Base-by-base conservation (phyloP, 306 rosid genomes). In the Inga oerstediana region DNA sequence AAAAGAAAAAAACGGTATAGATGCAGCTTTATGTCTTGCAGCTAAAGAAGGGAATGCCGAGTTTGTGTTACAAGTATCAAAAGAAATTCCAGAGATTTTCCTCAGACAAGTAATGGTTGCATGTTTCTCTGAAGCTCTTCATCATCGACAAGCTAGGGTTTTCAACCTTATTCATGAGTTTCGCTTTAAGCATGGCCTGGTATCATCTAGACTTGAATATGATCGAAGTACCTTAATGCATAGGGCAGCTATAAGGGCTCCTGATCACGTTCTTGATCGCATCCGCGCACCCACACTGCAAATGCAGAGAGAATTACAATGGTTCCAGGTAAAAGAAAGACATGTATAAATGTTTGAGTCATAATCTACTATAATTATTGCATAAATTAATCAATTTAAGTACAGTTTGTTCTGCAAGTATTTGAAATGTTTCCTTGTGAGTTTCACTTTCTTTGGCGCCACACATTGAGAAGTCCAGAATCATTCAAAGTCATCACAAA, bases 81-180 rank as follows among this genome's bases (percentile, higher is more conserved):
- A 54, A 54, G 10, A 1, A 54, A 17, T 17, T 10, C 24, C 61
- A 19, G 61, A 54, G 7, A 54, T 54, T 54, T 1, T 17, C 0
- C 22, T 19, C n/a, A 6, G 1, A 17, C 0, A 1, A 6, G 7
- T 2, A 1, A 7, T 49, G 20, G 0, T 4, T 16, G 0, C 0
- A 1, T 52, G 9, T 17, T 52, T 52, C 10, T 0, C 7, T 15
- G 20, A 5, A 0, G 61, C 61, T 54, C 10, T 54, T 54, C 0
- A 6, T 0, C 0, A 54, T 19, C 61, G 61, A 19, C 61, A 54
- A 54, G 61, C 24, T 54, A 19, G 10, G 61, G 61, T 54, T 54
- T 54, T 54, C 61, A 54, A 54, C 5, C 61, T 54, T 54, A 19
- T 54, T 22, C 61, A 19, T 19, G 24, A 24, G 10, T 3, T 5